Conservation (phyloP, 352 stramenopile genomes). For the Phytophthora sp. region DNA sequence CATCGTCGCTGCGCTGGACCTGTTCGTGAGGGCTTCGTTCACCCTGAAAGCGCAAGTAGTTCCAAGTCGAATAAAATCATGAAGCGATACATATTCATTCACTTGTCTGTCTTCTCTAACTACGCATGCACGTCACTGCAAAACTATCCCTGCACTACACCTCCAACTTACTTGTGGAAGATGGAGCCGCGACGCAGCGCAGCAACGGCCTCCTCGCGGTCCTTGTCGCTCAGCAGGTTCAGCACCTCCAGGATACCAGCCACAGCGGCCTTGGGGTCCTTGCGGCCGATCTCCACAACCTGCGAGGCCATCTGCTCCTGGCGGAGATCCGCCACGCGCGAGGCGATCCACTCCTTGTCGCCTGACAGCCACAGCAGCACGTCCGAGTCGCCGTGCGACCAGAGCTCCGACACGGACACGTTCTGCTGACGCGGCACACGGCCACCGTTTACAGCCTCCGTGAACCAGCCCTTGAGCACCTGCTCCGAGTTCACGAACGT, state of each 20-base stretch:
- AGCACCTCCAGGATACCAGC: conserved; percentile 86
- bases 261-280: conserved; percentile 86
- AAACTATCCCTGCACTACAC: conserved; percentile 13
- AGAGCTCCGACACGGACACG: conserved; percentile 70
- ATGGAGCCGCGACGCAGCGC: conserved; percentile 85
- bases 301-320: conserved; percentile 77
- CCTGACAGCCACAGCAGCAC: conserved; percentile 81
- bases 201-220: conserved; percentile 83
- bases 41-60: not conserved
- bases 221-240: conserved; percentile 82
- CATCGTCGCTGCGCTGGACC: conserved; percentile 1
- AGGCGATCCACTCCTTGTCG: conserved; percentile 82
- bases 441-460: conserved; percentile 77
- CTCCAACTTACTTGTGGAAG: conserved; percentile 72
- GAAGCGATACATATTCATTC: conserved; percentile 38
- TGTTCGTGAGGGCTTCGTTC: not conserved
- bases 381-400: conserved; percentile 74
- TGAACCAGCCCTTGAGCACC: conserved; percentile 84
- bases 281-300: conserved; percentile 76
- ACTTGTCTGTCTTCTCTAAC: conserved; percentile 23
- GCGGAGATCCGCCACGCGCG: conserved; percentile 56
- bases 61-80: conserved; percentile 14
- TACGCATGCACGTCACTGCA: conserved; percentile 35
- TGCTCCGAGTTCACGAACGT: conserved; percentile 63
- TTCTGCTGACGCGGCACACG: conserved; percentile 70